phyloP scores from a whole-genome alignment of 192 early-diverging fungal genomes.

The Coemansia sp. region DNA sequence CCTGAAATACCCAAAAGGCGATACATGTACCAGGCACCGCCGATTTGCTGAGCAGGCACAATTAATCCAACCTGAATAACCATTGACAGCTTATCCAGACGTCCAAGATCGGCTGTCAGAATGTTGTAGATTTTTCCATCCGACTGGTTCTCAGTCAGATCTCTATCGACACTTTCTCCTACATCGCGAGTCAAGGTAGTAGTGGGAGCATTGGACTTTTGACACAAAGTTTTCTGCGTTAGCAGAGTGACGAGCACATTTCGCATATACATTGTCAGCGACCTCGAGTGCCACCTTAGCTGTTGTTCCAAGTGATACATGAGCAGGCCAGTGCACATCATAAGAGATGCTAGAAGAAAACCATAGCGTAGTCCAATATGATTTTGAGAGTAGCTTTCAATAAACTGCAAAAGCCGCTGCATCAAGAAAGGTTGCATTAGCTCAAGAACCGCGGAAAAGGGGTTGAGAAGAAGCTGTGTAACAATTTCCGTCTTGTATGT shows the following conservation, averaged over 20 bases:
- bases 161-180: constrained; percentile 7
- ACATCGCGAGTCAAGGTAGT: constrained; percentile 31
- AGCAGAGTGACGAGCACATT: constrained; percentile 59
- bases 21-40: constrained; percentile 69
- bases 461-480: constrained; percentile 36
- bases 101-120: constrained; percentile 62
- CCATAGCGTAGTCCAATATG: constrained; percentile 33
- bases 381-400: constrained; percentile 28
- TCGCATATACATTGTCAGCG: constrained; percentile 55
- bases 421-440: constrained; percentile 61
- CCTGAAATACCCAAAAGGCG: constrained; percentile 74
- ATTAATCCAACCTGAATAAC: constrained; percentile 53
- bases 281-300: constrained; percentile 61
- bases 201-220: constrained; percentile 35
- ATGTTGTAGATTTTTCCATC: constrained; percentile 66
- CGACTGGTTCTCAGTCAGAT: constrained; percentile 16
- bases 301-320: constrained; percentile 54
- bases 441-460: constrained; percentile 22
- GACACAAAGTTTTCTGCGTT: constrained; percentile 58
- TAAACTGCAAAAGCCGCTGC: constrained; percentile 55
- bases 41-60: constrained; percentile 60
- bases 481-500: constrained; percentile 41
- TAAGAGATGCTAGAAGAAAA: constrained; percentile 55
- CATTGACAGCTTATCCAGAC: constrained; percentile 52
- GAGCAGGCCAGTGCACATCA: constrained; percentile 52